Percentiles rank a stretch among this genome's conserved stretches.
Evolutionary conservation across 495 filamentous ascomycete genomes (phyloP).

Genomic region (Xylaria palmicola): DNA sequence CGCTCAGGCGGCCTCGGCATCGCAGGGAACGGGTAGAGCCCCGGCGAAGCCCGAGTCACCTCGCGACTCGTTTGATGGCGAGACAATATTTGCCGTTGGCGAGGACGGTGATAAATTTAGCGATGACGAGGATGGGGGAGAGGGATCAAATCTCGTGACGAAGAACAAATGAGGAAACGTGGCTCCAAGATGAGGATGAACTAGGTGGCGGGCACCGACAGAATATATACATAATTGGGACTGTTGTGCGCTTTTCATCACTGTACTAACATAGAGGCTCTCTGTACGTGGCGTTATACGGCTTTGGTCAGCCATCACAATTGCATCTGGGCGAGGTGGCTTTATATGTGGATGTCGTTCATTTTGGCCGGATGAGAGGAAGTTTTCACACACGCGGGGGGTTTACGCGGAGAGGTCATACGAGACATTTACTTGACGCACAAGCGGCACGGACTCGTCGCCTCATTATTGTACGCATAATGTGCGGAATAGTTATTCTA

Average conservation of each 20-base stretch:
- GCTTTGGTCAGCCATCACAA: constrained; percentile 3
- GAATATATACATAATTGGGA: not conserved
- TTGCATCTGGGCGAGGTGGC: not conserved
- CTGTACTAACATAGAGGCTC: constrained; percentile 27
- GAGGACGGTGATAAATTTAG: constrained; percentile 73
- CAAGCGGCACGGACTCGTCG: not conserved
- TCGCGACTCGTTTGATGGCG: constrained; percentile 79
- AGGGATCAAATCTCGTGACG: constrained; percentile 58
- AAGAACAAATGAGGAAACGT: constrained; percentile 37
- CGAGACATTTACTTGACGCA: not conserved
- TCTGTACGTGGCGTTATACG: constrained; percentile 27
- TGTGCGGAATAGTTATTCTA: not conserved
- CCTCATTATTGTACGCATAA: not conserved
- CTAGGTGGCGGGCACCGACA: not conserved
- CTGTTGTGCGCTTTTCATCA: constrained; percentile 17
- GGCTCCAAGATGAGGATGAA: not conserved
- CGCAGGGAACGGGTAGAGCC: constrained; percentile 37
- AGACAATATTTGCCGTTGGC: constrained; percentile 92
- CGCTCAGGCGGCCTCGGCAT: constrained; percentile 20
- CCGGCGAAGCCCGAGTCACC: constrained; percentile 42
- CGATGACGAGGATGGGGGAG: constrained; percentile 41
- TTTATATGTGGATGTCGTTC: constrained; percentile 5
- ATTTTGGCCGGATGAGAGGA: not conserved
- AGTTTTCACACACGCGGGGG: not conserved
- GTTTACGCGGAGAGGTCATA: not conserved